A percentile compares a stretch with the other conserved stretches of the same genome.
Conservation (phyloP, 2,329 filamentous ascomycete genomes). For the Colletotrichum sp. region DNA sequence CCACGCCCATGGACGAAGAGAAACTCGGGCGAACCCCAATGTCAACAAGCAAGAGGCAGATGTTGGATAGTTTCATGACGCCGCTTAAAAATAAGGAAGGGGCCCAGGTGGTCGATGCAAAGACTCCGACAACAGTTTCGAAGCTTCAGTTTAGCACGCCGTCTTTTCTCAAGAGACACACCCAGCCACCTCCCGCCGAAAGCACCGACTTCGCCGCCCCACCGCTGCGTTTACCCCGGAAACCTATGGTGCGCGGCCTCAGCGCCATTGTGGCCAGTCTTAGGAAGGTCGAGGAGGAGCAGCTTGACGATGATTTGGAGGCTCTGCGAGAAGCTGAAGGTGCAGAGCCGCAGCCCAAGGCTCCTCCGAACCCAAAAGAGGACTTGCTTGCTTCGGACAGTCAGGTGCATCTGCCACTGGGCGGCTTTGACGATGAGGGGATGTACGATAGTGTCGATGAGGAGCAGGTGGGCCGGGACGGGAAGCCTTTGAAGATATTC, state of each 20-base stretch:
- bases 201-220: conserved; percentile 55
- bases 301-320: conserved; percentile 73
- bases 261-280: conserved; percentile 77
- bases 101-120: conserved; percentile 38
- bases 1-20: conserved; percentile 31
- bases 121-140: conserved; percentile 56
- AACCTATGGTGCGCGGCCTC: conserved; percentile 70
- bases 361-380: conserved; percentile 31
- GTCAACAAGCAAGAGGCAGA: conserved; percentile 64
- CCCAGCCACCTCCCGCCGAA: conserved; percentile 60
- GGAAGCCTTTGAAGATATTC: conserved; percentile 66
- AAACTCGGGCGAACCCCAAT: conserved; percentile 54
- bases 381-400: conserved; percentile 49
- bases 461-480: conserved; percentile 57
- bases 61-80: conserved; percentile 69
- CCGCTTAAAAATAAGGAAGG: conserved; percentile 59
- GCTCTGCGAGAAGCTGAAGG: conserved; percentile 74
- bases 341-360: conserved; percentile 34
- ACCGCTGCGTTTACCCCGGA: conserved; percentile 59
- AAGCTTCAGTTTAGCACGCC: conserved; percentile 72
- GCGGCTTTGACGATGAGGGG: conserved; percentile 69
- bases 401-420: conserved; percentile 50
- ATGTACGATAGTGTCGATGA: conserved; percentile 60
- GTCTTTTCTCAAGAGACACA: conserved; percentile 64
- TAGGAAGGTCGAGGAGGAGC: conserved; percentile 72